Base-by-base conservation (phyloP, 371 early-diverging fungal genomes). In the Rhizopus microsporus region DNA sequence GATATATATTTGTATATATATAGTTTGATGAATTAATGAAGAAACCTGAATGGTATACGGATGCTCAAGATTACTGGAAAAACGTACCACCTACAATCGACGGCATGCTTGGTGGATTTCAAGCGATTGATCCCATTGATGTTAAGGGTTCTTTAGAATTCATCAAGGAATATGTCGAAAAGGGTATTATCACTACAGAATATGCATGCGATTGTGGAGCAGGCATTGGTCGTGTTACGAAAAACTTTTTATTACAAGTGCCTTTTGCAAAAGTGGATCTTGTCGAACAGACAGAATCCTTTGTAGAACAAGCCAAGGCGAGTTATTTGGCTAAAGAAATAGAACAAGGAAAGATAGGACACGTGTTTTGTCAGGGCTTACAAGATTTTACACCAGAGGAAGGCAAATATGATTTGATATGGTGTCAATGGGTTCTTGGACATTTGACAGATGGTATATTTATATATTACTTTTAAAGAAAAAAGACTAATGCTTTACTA, bases 391-490 rank as follows among this genome's bases (percentile, higher is more conserved):
- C 47, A 15, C 96, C 96, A 9, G 81, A 82, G n/a, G 60, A 75
- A 33, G 80, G 76, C 3, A 78, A 85, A 30, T 95, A 94, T 74
- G 93, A 95, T 65, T 68, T 93, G 37, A 93, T 97, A 30, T 97
- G 98, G 98, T 93, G 90, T 62, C 98, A 97, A 70, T 97, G 98
- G 98, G 96, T 96, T 1, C 75, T 96, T 10, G 85, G 89, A 10
- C 91, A 93, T 60, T 74, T 93, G 67, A 89, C 88, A 2, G 91
- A 91, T 61, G 86, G 87, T 87, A 78, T 23, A 56, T 44, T 3
- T 2, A 10, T 37, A 5, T 44, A 15, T 38, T 3, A 15, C 12
- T 35, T 31, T 7, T 7, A 29, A 13, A 13, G 34, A 51, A 17
- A 51, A 44, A 31, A 13, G 12, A 34, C 0, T 30, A 31, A 34